Evolutionary conservation across 805 yeast genomes (phyloP).

Genomic region (Metschnikowia shivogae): DNA sequence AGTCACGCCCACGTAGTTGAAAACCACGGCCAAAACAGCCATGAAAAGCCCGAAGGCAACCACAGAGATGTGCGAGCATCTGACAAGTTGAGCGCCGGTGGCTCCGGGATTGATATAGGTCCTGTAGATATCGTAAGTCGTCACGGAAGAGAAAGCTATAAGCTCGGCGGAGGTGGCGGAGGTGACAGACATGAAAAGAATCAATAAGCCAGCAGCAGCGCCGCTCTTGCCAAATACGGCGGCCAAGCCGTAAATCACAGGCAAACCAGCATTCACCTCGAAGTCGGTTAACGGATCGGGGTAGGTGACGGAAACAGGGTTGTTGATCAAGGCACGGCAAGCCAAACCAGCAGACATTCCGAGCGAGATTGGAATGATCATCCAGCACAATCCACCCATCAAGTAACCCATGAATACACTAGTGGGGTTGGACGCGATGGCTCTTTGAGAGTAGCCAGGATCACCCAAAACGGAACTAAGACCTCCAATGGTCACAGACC

Average conservation of each 20-base stretch:
- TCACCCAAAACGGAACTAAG: constrained; percentile 22
- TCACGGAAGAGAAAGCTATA: constrained; percentile 38
- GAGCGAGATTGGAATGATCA: constrained; percentile 38
- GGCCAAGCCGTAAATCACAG: constrained; percentile 31
- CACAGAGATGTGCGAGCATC: constrained; percentile 30
- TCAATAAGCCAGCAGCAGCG: constrained; percentile 37
- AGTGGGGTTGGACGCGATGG: constrained; percentile 42
- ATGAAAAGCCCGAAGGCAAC: constrained; percentile 41
- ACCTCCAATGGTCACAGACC: constrained; percentile 13
- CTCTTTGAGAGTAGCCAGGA: constrained; percentile 29
- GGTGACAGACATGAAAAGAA: constrained; percentile 42
- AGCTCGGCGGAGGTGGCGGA: constrained; percentile 42
- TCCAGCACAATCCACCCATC: constrained; percentile 47
- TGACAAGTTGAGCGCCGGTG: constrained; percentile 33
- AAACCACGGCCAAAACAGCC: constrained; percentile 30
- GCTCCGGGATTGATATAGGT: constrained; percentile 38
- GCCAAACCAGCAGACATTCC: constrained; percentile 33
- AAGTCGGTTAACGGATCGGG: constrained; percentile 3
- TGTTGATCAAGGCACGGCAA: constrained; percentile 25
- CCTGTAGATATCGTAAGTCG: constrained; percentile 39
- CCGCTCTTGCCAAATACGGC: constrained; percentile 38
- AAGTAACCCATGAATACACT: constrained; percentile 41
- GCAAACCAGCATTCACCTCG: constrained; percentile 25
- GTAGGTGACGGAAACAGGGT: constrained; percentile 17
- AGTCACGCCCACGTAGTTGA: constrained; percentile 40